A percentile compares a stretch with the other conserved stretches of the same genome.
Conservation (phyloP, 345 rosid species). For the Physaria fendleri region DNA sequence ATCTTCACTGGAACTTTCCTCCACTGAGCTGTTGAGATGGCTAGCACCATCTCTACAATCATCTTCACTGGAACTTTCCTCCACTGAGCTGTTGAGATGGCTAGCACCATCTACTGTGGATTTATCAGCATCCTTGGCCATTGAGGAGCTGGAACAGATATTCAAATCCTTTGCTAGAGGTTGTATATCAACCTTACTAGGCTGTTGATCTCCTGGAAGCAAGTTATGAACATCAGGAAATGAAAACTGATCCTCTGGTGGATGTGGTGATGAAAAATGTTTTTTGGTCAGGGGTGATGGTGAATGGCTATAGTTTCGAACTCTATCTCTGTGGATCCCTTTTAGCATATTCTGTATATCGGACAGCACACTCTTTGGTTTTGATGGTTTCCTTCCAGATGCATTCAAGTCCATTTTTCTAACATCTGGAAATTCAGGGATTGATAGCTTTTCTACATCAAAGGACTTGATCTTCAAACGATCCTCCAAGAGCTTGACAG, state of each 20-base stretch:
- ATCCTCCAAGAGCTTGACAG: conserved; percentile 46
- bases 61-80: conserved; percentile 21
- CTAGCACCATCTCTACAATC: conserved; percentile 24
- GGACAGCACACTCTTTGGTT: conserved; percentile 41
- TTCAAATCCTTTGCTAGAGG: conserved; percentile 22
- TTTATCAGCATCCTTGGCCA: conserved; percentile 32
- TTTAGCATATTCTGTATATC: conserved; percentile 47
- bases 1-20: conserved; percentile 21
- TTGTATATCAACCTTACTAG: conserved; percentile 29
- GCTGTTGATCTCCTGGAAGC: conserved; percentile 27
- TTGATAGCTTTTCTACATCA: conserved; percentile 37
- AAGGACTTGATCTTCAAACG: conserved; percentile 55
- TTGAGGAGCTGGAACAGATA: conserved; percentile 19
- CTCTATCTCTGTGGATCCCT: conserved; percentile 29
- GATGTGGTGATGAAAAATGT: conserved; percentile 37
- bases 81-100: conserved; percentile 22
- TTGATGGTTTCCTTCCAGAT: conserved; percentile 33
- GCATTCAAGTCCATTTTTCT: conserved; percentile 42
- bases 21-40: conserved; percentile 22
- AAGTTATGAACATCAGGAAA: conserved; percentile 30
- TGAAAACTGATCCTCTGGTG: conserved; percentile 52
- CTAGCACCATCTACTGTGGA: conserved; percentile 24
- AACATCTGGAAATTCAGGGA: conserved; percentile 53
- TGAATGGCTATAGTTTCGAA: conserved; percentile 28
- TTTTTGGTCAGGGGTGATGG: neutral